Evolutionary conservation across 2,329 filamentous ascomycete genomes (phyloP).

Genomic region (Aspergillus pseudonomiae): DNA sequence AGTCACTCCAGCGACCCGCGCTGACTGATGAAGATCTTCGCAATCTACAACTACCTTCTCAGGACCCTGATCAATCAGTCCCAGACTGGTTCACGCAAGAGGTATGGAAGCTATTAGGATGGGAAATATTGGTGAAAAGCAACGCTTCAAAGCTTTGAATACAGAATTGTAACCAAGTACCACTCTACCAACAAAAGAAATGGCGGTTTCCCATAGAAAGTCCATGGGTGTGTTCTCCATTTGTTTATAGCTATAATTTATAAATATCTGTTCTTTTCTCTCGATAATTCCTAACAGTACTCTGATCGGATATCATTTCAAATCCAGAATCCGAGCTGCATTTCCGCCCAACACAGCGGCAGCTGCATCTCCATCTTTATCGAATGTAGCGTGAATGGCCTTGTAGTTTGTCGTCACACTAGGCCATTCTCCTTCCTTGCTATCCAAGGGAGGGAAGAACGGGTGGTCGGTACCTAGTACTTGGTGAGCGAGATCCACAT

Average conservation of each 20-base stretch:
- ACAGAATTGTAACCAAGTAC: no score
- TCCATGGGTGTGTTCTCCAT: background rate
- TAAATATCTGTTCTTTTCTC: background rate
- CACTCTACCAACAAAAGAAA: background rate
- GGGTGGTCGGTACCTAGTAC: slow-evolving; percentile 47
- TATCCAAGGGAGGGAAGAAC: slow-evolving; percentile 47
- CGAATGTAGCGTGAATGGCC: slow-evolving; percentile 46
- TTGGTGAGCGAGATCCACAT: slow-evolving; percentile 10
- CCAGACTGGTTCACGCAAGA: slow-evolving; percentile 59
- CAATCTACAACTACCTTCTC: slow-evolving; percentile 7
- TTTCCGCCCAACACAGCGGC: slow-evolving; percentile 48
- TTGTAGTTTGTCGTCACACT: slow-evolving; percentile 52
- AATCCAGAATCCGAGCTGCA: slow-evolving; percentile 45
- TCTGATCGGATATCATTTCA: slow-evolving; percentile 27
- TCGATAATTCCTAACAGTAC: background rate
- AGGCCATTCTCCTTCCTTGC: slow-evolving; percentile 43
- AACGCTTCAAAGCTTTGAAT: background rate
- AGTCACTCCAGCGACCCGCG: slow-evolving; percentile 28
- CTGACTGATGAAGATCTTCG: slow-evolving; percentile 24
- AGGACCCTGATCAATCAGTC: slow-evolving; percentile 38
- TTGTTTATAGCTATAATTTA: background rate
- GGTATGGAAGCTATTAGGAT: slow-evolving; percentile 61
- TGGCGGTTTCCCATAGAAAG: background rate
- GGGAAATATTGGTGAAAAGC: slow-evolving; percentile 47
- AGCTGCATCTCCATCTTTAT: slow-evolving; percentile 32